Evolutionary conservation across 192 early-diverging fungal genomes (phyloP), one percentile per base, ranked within the genome.

Genomic region (Coemansia interrupta): DNA sequence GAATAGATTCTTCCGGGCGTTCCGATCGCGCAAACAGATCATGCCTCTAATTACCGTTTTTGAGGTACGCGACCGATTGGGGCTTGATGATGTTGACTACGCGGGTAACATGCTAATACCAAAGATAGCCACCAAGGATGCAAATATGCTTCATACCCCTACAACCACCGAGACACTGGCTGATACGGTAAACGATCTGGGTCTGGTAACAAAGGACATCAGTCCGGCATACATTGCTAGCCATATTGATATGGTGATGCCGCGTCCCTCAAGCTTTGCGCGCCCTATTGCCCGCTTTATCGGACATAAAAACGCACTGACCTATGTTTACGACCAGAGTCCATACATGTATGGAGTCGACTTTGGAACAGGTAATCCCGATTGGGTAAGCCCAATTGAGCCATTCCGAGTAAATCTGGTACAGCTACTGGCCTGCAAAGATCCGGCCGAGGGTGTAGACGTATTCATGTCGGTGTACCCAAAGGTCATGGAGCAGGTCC

Each of bases 321-420:
- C 73, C 1, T 77, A 70, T 54, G 60, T 77, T 12, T 77, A 70
- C 22, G 73, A 77, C 29, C 13, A 61, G 11, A 77, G 61, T 60
- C 73, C 73, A 3, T 50, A 77, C 42, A 77, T 77, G 73, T 77
- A 77, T 39, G 54, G 24, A 42, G 61, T 59, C 0, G 64, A 77
- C n/a, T 77, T 77, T 49, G 73, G 73, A 46, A 47, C 61, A 17
- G 73, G 73, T 5, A 49, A 47, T 9, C 73, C 73, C 6, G 56
- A 41, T 22, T 77, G 73, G 73, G 73, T 77, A 7, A 77, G 73
- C 32, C 73, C 73, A 2, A 67, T 70, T 7, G 30, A 77, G 61
- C 64, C 64, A 14, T 77, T 77, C 30, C 58, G 73, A 15, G 68
- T 64, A n/a, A 70, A 77, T 22, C 68, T 63, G 11, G 54, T 57